Conservation (phyloP, 148 eudicot genomes). For the Vaccinium corymbosum region DNA sequence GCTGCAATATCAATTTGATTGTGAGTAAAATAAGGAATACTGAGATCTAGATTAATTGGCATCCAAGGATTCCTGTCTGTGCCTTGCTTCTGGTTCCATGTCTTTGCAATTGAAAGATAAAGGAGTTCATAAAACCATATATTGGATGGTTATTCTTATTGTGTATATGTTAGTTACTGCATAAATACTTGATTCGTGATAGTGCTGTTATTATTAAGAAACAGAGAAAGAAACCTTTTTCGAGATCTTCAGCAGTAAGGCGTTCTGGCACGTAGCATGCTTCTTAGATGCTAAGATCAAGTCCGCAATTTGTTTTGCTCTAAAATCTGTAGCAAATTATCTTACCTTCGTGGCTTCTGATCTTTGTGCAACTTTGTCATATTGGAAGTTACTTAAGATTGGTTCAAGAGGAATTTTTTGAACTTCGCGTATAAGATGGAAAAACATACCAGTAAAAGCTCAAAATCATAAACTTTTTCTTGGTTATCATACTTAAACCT, state of each 20-base stretch:
- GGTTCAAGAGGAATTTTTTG: not conserved
- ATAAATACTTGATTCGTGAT: not conserved
- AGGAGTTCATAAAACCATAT: not conserved
- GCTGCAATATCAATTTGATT: not conserved
- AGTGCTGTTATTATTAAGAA: not conserved
- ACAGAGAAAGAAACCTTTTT: not conserved
- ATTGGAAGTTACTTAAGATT: not conserved
- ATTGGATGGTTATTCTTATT: too few relatives aligned
- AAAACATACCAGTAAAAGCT: not conserved
- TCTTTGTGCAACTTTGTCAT: not conserved
- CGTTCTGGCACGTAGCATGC: not conserved
- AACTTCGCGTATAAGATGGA: not conserved
- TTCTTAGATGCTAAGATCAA: not conserved
- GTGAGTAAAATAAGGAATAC: not conserved
- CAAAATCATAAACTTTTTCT: not conserved
- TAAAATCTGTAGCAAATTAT: not conserved
- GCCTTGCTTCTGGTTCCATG: not conserved
- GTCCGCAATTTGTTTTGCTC: not conserved
- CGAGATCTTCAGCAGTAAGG: not conserved
- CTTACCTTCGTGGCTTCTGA: not conserved
- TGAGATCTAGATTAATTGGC: not conserved
- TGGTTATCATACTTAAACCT: not conserved
- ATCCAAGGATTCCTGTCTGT: not conserved
- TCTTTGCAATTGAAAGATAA: not conserved
- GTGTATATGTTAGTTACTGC: too few relatives aligned